Percentiles rank a stretch among this genome's conserved stretches.
Evolutionary conservation across 805 yeast species (phyloP).

Genomic region (Schwanniomyces pseudopolymorphus): DNA sequence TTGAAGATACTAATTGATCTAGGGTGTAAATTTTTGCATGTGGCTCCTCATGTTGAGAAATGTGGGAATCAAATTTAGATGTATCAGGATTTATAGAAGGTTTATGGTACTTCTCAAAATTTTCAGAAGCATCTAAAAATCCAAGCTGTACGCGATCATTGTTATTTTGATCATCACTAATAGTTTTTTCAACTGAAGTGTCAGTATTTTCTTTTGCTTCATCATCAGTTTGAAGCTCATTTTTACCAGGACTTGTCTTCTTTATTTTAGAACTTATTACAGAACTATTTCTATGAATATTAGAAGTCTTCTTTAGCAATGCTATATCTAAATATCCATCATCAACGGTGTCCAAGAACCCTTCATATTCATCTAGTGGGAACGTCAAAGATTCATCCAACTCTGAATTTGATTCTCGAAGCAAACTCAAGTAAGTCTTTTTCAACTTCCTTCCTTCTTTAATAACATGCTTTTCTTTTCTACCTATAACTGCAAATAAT

Average conservation of each 20-base stretch:
- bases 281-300: constrained; percentile 24
- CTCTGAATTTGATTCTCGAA: constrained; percentile 22
- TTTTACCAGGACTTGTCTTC: constrained; percentile 5
- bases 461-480: constrained; percentile 56
- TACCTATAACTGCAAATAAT: constrained; percentile 65
- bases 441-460: constrained; percentile 40
- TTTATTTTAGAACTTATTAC: constrained; percentile 14
- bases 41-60: constrained; percentile 8
- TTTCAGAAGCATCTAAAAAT: constrained; percentile 25
- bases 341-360: constrained; percentile 58
- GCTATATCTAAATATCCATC: constrained; percentile 63
- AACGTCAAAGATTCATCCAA: constrained; percentile 25
- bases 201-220: constrained; percentile 18
- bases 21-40: constrained; percentile 36
- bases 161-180: constrained; percentile 25
- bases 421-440: constrained; percentile 21
- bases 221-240: not conserved
- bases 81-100: constrained; percentile 38
- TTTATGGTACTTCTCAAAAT: constrained; percentile 24
- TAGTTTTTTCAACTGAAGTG: constrained; percentile 21
- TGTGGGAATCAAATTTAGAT: constrained; percentile 5
- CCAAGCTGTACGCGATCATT: constrained; percentile 19
- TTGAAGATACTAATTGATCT: constrained; percentile 56
- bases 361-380: constrained; percentile 53
- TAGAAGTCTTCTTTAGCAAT: constrained; percentile 48